Conservation (phyloP, 331 rosid genomes). For the Telfairia occidentalis region DNA sequence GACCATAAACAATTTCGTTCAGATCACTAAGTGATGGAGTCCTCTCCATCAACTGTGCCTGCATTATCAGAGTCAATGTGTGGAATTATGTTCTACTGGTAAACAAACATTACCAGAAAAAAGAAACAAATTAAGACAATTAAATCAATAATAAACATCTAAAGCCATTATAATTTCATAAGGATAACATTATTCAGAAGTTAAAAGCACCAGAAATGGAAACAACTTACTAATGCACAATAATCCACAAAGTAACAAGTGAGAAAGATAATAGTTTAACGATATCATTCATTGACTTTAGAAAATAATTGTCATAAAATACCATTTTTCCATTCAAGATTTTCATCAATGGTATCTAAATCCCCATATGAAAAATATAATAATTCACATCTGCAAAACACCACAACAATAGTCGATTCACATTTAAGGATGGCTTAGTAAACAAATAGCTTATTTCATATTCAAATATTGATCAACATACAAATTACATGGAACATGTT, state of each 20-base stretch:
- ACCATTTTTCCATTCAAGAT: not conserved
- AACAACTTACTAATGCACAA: not conserved
- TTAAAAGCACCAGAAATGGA: not conserved
- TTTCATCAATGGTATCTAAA: not conserved
- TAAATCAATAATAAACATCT: not conserved
- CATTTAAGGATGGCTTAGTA: not conserved
- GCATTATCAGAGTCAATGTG: slow-evolving; percentile 28
- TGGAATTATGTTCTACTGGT: slow-evolving; percentile 13
- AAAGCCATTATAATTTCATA: not conserved
- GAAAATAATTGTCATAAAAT: not conserved
- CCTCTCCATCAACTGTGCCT: slow-evolving; percentile 85
- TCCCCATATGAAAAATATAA: not conserved
- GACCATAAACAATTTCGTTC: slow-evolving; percentile 83
- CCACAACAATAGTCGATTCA: not conserved
- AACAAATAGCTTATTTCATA: not conserved
- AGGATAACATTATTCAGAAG: not conserved
- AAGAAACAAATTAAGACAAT: not conserved
- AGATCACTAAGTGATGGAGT: slow-evolving; percentile 86
- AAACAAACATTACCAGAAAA: not conserved
- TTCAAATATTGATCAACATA: not conserved
- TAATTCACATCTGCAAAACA: not conserved
- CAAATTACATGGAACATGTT: not conserved
- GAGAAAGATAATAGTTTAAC: not conserved
- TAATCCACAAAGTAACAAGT: not conserved
- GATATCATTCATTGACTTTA: not conserved